phyloP scores from a whole-genome alignment of 2,329 filamentous ascomycete genomes.

The Dothidotthia symphoricarpi region DNA sequence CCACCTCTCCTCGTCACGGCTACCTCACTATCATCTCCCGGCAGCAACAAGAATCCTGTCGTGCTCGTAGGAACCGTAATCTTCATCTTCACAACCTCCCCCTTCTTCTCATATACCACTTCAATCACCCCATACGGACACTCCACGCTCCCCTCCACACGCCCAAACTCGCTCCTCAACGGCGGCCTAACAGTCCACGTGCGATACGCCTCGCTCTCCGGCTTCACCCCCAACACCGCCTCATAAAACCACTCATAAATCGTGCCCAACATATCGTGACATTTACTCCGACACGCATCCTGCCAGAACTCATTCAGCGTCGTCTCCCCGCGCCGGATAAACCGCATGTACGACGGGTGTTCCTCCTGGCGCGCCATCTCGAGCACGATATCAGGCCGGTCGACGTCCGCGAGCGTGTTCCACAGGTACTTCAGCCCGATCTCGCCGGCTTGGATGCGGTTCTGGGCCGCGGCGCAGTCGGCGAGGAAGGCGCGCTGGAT shows the following conservation, averaged over 20 bases:
- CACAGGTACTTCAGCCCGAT: slow-evolving; percentile 47
- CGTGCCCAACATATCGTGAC: slow-evolving; percentile 51
- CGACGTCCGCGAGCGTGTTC: slow-evolving; percentile 44
- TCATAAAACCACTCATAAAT: slow-evolving; percentile 53
- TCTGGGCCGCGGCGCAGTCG: slow-evolving; percentile 19
- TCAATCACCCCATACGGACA: slow-evolving; percentile 43
- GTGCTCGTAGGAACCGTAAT: slow-evolving; percentile 27
- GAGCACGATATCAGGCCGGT: slow-evolving; percentile 41
- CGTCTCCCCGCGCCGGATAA: slow-evolving; percentile 48
- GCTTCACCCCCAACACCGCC: slow-evolving; percentile 42
- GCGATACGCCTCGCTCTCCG: slow-evolving; percentile 42
- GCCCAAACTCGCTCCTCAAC: slow-evolving; percentile 43
- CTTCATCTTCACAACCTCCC: slow-evolving; percentile 11
- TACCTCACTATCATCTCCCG: slow-evolving; percentile 10
- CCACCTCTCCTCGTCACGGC: slow-evolving; percentile 2
- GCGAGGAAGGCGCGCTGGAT: slow-evolving; percentile 33
- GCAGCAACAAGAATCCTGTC: slow-evolving; percentile 14
- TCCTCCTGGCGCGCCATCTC: slow-evolving; percentile 50
- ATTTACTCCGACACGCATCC: slow-evolving; percentile 46
- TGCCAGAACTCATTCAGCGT: slow-evolving; percentile 49
- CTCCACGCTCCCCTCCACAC: slow-evolving; percentile 41
- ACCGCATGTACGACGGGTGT: slow-evolving; percentile 52
- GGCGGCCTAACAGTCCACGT: slow-evolving; percentile 44
- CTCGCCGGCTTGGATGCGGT: slow-evolving; percentile 43
- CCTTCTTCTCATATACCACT: slow-evolving; percentile 19